phyloP scores from a whole-genome alignment of 1,139 yeast genomes.

The Candida sp. region DNA sequence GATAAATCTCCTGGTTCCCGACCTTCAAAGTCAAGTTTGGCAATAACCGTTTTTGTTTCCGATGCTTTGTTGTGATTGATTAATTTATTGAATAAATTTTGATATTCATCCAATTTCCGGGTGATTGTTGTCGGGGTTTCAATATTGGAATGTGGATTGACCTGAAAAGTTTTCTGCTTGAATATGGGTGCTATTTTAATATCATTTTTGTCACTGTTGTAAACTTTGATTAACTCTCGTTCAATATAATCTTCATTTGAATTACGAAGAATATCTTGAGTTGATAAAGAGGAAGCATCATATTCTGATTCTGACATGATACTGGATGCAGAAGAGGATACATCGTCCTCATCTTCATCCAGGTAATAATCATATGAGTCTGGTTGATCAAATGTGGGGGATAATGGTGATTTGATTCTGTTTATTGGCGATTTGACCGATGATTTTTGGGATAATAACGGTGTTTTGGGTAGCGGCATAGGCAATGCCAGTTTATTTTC shows the following conservation, averaged over 20 bases:
- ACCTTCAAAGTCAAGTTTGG: constrained; percentile 30
- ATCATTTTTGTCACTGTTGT: constrained; percentile 34
- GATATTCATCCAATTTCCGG: constrained; percentile 23
- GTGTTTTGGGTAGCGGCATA: constrained; percentile 2
- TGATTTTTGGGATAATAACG: background rate
- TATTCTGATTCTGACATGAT: constrained; percentile 4
- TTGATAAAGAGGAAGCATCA: constrained; percentile 19
- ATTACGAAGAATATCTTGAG: constrained; percentile 13
- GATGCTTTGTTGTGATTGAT: constrained; percentile 5
- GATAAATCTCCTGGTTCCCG: constrained; percentile 38
- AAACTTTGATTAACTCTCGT: constrained; percentile 23
- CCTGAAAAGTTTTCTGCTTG: background rate
- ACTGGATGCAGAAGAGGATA: constrained; percentile 11
- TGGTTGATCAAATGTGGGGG: constrained; percentile 13
- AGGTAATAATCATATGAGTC: constrained; percentile 17
- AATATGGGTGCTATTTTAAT: constrained; percentile 29
- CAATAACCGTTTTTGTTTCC: constrained; percentile 12
- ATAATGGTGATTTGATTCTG: constrained; percentile 7
- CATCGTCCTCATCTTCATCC: constrained; percentile 14
- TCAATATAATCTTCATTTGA: constrained; percentile 16
- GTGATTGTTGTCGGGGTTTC: constrained; percentile 15
- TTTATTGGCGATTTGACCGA: constrained; percentile 7
- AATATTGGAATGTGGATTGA: constrained; percentile 3
- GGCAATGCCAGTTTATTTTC: constrained; percentile 10
- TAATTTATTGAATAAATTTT: constrained; percentile 20